Percentiles rank a stretch among this genome's conserved stretches.
Conservation (phyloP, 345 rosid genomes). For the Salix brachista region DNA sequence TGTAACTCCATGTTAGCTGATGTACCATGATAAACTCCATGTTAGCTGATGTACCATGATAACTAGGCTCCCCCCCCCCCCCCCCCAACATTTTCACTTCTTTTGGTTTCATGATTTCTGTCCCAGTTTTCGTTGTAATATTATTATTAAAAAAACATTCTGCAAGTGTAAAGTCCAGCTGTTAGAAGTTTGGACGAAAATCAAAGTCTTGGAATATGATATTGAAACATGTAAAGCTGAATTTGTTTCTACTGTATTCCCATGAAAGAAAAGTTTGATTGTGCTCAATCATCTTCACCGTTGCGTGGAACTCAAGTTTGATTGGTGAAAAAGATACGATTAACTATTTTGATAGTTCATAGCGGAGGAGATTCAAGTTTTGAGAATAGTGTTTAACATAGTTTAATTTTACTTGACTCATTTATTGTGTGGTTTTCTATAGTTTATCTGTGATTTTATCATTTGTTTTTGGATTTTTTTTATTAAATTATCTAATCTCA, state of each 20-base stretch:
- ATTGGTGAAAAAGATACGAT: neutral
- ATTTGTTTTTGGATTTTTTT: too few species aligned
- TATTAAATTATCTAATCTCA: too few species aligned
- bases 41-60: slow-evolving; percentile 13
- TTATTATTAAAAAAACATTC: neutral
- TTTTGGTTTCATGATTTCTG: neutral
- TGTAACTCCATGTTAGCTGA: slow-evolving; percentile 10
- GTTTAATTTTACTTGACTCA: too few species aligned
- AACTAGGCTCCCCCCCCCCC: slow-evolving; percentile 2
- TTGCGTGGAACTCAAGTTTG: neutral
- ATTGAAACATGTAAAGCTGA: neutral
- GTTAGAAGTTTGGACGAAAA: neutral
- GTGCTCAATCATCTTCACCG: neutral
- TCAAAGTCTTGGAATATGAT: neutral
- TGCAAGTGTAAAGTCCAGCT: neutral
- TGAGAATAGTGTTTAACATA: too few species aligned
- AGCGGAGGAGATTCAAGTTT: neutral
- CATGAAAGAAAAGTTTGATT: neutral
- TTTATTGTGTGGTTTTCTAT: too few species aligned
- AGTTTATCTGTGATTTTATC: too few species aligned
- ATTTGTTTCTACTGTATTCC: neutral
- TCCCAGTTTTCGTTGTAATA: neutral
- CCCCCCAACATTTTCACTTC: neutral
- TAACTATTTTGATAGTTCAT: neutral
- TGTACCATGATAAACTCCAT: slow-evolving; percentile 18